A percentile compares a stretch with the other conserved stretches of the same genome.
These are phyloP conservation scores for Komagataella ulmi DNA, from an alignment of 805 yeast genomes.

Conservation along the genomic window DNA sequence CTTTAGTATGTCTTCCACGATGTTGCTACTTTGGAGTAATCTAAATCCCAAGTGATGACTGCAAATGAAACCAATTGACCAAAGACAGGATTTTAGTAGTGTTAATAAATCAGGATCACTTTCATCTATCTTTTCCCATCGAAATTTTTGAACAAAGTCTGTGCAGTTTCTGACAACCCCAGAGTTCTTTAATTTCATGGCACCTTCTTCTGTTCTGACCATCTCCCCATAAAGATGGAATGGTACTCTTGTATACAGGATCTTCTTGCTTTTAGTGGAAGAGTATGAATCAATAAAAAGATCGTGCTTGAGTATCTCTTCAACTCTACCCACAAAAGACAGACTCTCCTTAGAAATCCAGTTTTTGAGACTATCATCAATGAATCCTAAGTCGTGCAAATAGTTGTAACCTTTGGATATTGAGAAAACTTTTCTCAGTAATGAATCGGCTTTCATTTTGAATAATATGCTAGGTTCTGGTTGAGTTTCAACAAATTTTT, in stretches of 20 bases:
- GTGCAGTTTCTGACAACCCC: neutral
- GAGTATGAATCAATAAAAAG: constrained; percentile 1
- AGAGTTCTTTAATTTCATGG: neutral
- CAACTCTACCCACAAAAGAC: neutral
- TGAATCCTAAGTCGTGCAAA: constrained; percentile 41
- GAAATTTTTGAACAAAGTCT: constrained; percentile 1
- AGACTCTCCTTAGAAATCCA: neutral
- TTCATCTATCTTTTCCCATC: constrained; percentile 21
- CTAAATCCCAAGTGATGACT: constrained; percentile 58
- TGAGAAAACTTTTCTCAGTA: constrained; percentile 52
- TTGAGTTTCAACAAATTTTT: neutral
- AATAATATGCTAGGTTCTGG: neutral
- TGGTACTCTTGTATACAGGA: constrained; percentile 21
- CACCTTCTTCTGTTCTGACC: constrained; percentile 71
- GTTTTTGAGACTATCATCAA: constrained; percentile 43
- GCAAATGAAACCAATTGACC: constrained; percentile 83
- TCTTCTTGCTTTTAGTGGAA: too few species aligned
- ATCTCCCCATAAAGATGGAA: constrained; percentile 70
- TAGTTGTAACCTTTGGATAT: constrained; percentile 60
- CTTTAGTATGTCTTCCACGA: constrained; percentile 38
- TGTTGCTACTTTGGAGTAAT: constrained; percentile 31
- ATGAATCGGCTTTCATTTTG: constrained; percentile 20
- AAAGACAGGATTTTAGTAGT: constrained; percentile 55
- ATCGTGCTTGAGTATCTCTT: constrained; percentile 1
- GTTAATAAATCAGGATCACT: constrained; percentile 8